phyloP scores from a whole-genome alignment of 2,329 filamentous ascomycete genomes.

The Emmonsiellopsis sp. region DNA sequence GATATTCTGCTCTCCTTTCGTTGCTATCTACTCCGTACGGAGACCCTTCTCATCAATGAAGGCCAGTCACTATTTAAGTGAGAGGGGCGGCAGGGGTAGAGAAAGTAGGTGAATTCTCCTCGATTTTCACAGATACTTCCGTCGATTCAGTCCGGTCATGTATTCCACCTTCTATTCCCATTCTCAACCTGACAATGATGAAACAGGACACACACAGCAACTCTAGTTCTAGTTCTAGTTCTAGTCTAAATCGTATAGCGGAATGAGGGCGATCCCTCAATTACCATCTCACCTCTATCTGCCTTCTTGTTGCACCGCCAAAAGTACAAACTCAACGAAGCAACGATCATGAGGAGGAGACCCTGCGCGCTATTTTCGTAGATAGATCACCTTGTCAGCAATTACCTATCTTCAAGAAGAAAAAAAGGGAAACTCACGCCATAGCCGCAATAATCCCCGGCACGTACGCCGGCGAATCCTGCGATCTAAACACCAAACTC shows the following conservation, averaged over 20 bases:
- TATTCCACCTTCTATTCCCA: no score
- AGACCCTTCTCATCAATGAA: no score
- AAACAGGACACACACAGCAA: no score
- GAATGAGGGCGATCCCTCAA: conserved; percentile 28
- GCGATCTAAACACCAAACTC: conserved; percentile 57
- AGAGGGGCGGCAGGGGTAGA: background rate
- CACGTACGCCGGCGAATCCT: conserved; percentile 27
- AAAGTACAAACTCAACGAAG: conserved; percentile 23
- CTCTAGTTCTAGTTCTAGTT: no score
- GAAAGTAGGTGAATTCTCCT: no score
- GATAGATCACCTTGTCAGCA: conserved; percentile 24
- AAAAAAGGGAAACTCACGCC: conserved; percentile 9
- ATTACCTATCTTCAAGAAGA: conserved; percentile 19
- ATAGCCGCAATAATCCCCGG: conserved; percentile 28
- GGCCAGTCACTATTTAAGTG: background rate
- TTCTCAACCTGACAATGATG: no score
- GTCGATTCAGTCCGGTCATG: no score
- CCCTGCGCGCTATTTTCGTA: conserved; percentile 23
- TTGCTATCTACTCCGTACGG: no score
- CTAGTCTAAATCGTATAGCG: conserved; percentile 24
- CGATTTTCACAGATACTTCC: no score
- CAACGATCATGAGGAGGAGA: conserved; percentile 23
- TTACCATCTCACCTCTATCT: conserved; percentile 24
- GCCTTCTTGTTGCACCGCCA: conserved; percentile 25
- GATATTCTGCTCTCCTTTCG: no score